Evolutionary conservation across 768 basidiomycete genomes (phyloP).

Genomic region (Mycena chlorophos): DNA sequence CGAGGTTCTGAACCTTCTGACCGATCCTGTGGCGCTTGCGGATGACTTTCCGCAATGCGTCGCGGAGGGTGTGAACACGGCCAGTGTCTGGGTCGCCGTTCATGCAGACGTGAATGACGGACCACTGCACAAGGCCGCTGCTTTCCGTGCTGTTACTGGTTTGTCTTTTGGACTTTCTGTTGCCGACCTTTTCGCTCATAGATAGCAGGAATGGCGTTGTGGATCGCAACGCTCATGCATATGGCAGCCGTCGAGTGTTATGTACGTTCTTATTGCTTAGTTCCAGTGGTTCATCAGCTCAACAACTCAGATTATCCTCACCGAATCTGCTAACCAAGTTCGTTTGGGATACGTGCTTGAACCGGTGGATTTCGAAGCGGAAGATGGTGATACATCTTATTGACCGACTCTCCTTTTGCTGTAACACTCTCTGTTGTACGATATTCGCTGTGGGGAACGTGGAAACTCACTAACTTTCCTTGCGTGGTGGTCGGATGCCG

Average conservation of each 20-base stretch:
- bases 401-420: conserved; percentile 1
- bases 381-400: conserved; percentile 5
- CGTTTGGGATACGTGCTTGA: conserved; percentile 20
- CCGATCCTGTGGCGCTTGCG: conserved; percentile 5
- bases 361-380: conserved; percentile 14
- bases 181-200: background rate
- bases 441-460: background rate
- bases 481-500: too few relatives aligned
- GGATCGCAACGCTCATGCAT: conserved; percentile 27
- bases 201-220: conserved; percentile 26
- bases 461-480: too few relatives aligned
- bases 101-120: conserved; percentile 22
- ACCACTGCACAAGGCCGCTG: conserved; percentile 17
- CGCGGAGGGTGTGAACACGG: conserved; percentile 10
- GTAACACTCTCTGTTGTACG: background rate
- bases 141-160: conserved; percentile 25
- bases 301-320: conserved; percentile 9
- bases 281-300: background rate
- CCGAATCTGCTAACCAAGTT: conserved; percentile 12
- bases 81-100: conserved; percentile 22
- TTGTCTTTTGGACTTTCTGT: background rate
- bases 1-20: conserved; percentile 23
- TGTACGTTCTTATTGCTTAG: conserved; percentile 15
- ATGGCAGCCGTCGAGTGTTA: conserved; percentile 26
- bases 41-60: conserved; percentile 25